Evolutionary conservation across 805 yeast species (phyloP).

Genomic region (Lipomyces yamanashiensis): DNA sequence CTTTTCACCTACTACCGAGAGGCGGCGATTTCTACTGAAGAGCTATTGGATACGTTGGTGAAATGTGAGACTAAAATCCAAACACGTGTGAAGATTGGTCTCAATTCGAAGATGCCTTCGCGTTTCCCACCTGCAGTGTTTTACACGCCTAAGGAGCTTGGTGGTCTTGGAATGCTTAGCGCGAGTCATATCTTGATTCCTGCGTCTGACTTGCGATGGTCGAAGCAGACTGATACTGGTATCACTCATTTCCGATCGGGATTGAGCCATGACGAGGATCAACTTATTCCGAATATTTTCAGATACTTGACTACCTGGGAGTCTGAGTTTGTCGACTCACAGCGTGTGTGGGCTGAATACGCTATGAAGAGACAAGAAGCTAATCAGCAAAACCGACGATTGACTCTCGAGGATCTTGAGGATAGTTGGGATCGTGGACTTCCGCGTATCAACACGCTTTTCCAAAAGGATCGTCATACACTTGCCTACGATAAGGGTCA

Average conservation of each 20-base stretch:
- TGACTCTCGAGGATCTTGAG: constrained; percentile 92
- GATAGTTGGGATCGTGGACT: constrained; percentile 96
- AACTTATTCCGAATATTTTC: constrained; percentile 89
- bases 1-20: constrained; percentile 90
- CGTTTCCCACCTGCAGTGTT: constrained; percentile 98
- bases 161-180: constrained; percentile 97
- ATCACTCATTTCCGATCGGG: constrained; percentile 94
- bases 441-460: constrained; percentile 92
- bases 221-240: constrained; percentile 91
- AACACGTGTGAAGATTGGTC: constrained; percentile 89
- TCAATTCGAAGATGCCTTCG: constrained; percentile 97
- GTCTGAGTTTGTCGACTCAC: constrained; percentile 90
- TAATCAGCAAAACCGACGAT: constrained; percentile 75
- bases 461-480: constrained; percentile 93
- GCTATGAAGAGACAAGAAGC: constrained; percentile 90
- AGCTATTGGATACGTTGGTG: constrained; percentile 78
- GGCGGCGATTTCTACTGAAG: constrained; percentile 83
- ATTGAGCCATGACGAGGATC: constrained; percentile 74
- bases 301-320: constrained; percentile 96
- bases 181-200: constrained; percentile 96
- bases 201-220: constrained; percentile 88
- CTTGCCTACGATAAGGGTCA: constrained; percentile 95
- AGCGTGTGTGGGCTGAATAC: constrained; percentile 97
- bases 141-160: constrained; percentile 95
- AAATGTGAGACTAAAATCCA: constrained; percentile 92